Conservation (phyloP, 2,329 filamentous ascomycete species). For the Colletotrichum neosansevieriae region DNA sequence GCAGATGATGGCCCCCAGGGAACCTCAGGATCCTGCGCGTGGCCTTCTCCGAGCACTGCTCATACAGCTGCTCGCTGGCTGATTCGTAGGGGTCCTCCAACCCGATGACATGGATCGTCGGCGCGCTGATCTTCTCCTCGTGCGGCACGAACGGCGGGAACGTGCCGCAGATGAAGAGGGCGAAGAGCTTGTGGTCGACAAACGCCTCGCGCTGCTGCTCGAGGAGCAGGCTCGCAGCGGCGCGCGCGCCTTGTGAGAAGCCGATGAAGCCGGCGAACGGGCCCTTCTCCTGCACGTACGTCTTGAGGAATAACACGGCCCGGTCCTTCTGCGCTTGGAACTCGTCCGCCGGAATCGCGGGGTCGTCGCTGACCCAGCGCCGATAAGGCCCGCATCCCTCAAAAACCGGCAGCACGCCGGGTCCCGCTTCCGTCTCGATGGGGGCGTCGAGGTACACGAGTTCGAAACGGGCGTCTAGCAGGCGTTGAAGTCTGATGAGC, state of each 20-base stretch:
- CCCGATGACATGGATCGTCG: constrained; percentile 33
- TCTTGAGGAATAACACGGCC: constrained; percentile 27
- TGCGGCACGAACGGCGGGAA: constrained; percentile 32
- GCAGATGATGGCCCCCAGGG: constrained; percentile 29
- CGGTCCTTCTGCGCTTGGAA: constrained; percentile 28
- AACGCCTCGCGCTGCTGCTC: constrained; percentile 37
- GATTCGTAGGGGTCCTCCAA: constrained; percentile 25
- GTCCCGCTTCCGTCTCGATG: constrained; percentile 26
- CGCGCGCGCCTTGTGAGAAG: constrained; percentile 34
- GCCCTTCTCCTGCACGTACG: constrained; percentile 32
- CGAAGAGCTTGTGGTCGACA: constrained; percentile 17
- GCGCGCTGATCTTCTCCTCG: constrained; percentile 21
- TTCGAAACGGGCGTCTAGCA: constrained; percentile 26
- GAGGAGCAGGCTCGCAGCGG: constrained; percentile 30
- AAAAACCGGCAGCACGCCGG: constrained; percentile 33
- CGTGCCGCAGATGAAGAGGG: constrained; percentile 33
- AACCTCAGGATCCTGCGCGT: constrained; percentile 29
- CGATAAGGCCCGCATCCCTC: constrained; percentile 33
- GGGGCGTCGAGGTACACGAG: constrained; percentile 33
- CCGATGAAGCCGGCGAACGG: constrained; percentile 33
- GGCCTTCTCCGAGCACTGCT: constrained; percentile 16
- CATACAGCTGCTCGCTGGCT: constrained; percentile 28
- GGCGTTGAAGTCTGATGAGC: constrained; percentile 26
- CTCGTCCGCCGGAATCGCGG: constrained; percentile 23
- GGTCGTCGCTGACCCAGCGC: constrained; percentile 37